Evolutionary conservation across 768 basidiomycete genomes (phyloP).

Genomic region (Harrya chromipes): DNA sequence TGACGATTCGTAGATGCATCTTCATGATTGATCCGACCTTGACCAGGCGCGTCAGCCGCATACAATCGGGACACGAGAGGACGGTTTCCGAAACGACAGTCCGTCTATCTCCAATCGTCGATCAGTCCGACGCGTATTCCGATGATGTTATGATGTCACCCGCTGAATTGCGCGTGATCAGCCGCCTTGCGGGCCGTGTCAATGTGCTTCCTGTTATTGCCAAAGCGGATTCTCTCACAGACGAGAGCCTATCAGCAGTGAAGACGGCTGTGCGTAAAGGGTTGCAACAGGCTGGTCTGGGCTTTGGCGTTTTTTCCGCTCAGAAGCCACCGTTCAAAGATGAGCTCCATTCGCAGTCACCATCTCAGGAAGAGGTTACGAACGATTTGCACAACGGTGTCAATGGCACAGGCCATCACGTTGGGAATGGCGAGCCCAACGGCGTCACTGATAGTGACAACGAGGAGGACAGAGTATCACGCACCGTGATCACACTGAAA

Average conservation of each 20-base stretch:
- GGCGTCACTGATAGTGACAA: constrained; percentile 40
- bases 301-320: constrained; percentile 73
- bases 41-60: constrained; percentile 50
- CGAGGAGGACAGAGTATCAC: constrained; percentile 54
- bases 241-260: constrained; percentile 65
- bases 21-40: constrained; percentile 83
- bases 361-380: constrained; percentile 14
- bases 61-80: constrained; percentile 47
- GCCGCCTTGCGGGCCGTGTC: constrained; percentile 65
- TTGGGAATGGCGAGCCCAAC: constrained; percentile 21
- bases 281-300: constrained; percentile 61
- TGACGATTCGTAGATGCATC: constrained; percentile 55
- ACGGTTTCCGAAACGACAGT: constrained; percentile 68
- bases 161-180: constrained; percentile 75
- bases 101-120: constrained; percentile 45
- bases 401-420: constrained; percentile 31
- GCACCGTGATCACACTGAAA: constrained; percentile 72
- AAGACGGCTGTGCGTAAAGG: constrained; percentile 73
- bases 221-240: constrained; percentile 78
- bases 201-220: constrained; percentile 84
- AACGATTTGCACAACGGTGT: constrained; percentile 26
- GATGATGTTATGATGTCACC: constrained; percentile 65
- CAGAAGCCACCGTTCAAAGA: constrained; percentile 24
- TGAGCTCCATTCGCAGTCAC: constrained; percentile 8
- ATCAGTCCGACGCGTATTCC: constrained; percentile 47